Base-by-base conservation (phyloP, 768 basidiomycete species). In the Xanthoconium stramineum region DNA sequence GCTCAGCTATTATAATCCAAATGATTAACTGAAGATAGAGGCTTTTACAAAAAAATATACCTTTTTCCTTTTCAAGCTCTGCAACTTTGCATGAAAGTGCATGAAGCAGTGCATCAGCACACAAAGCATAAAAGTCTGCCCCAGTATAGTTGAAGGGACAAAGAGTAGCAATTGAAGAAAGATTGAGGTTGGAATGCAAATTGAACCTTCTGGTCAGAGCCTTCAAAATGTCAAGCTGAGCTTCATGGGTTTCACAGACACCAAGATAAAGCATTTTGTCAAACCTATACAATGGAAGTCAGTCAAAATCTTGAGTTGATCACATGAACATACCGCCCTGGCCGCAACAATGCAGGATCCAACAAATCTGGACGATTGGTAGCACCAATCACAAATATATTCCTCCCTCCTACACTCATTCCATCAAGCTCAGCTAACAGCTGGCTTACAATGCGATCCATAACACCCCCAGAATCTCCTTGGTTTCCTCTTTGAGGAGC, bases 401-500 rank as follows among this genome's bases (percentile, higher is more conserved):
- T 85, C 17, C 80, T 76, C 0, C 80, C 80, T 4, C 85, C 85
- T 28, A 75, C 72, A 10, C 85, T 78, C 83, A 96, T 91, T 3
- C 94, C 94, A 74, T 98, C 95, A 40, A 98, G 78, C 72, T 98
- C 95, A 9, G 95, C 93, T 37, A 98, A 75, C 33, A 97, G 77
- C 73, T 97, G 95, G 64, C 91, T 94, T 55, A 98, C 95, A 65
- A 98, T 97, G 17, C 95, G 83, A 71, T 98, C 95, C 94, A 98
- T 98, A 15, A 98, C 95, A 12, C 95, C 95, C 24, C 94, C 95
- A 35, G 94, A 95, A 69, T 98, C 95, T 0, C 95, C 95, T 64
- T 94, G 92, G 63, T 92, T 91, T 17, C 95, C 95, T 60, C 95
- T 81, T 69, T 95, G 94, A 1, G 95, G 95, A 37, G 95, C 95